Base-by-base conservation (phyloP, 306 rosid species). In the Lathyrus aphaca region DNA sequence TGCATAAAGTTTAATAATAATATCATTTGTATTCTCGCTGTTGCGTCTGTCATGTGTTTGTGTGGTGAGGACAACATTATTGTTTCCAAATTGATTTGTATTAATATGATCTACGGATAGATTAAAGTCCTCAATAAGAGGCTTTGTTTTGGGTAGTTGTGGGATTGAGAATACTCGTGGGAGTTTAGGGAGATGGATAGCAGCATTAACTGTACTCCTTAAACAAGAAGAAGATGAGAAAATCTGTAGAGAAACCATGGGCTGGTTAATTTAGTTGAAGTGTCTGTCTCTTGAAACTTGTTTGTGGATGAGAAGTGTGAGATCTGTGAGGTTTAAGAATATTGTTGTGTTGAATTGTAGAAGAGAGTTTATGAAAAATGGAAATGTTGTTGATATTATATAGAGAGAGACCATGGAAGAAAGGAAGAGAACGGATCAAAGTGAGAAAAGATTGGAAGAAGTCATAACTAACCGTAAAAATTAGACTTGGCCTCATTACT, bases 1-100 rank as follows among this genome's bases (percentile, higher is more conserved):
- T 21, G 84, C 88, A 8, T 86, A 82, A 35, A 87, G 87, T 74
- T 86, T 71, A 21, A 67, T 3, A 2, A 3, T 37, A 11, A 25
- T 25, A 25, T n/a, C 40, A 5, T 65, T 15, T 32, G 38, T 45
- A 0, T 71, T 60, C 0, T 43, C 57, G n/a, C 10, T 46, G 7
- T 32, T n/a, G 38, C 3, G 16, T 6, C 17, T 19, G 7, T 74
- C 61, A n/a, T 14, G 11, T 42, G 25, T 10, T 64, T 63, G 39
- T 64, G 21, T 30, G 1, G 56, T 38, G 19, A 15, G 10, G 15
- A 50, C 16, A 54, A 21, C 15, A 6, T 48, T 16, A 16, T 44
- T 44, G 5, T 2, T 23, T 12, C 17, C n/a, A 9, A 51, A 10
- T 51, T 51, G 16, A 9, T n/a, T 5, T 15, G 53, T n/a, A 5